A percentile compares a stretch with the other conserved stretches of the same genome.
phyloP scores from a whole-genome alignment of 2,329 filamentous ascomycete species.

The Berkeleyomyces rouxiae region DNA sequence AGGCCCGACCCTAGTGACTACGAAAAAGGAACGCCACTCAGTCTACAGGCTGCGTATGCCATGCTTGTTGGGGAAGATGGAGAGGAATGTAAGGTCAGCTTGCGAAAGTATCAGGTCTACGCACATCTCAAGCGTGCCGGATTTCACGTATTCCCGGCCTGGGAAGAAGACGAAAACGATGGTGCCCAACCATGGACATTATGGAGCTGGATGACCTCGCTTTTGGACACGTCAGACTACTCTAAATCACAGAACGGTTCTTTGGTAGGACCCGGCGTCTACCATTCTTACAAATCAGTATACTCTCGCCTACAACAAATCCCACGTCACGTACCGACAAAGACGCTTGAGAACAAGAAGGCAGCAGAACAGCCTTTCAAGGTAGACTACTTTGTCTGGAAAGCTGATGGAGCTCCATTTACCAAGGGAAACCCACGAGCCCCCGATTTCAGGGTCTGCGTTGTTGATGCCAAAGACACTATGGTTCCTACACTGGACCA shows the following conservation, averaged over 20 bases:
- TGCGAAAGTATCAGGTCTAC: constrained; percentile 82
- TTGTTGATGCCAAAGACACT: constrained; percentile 59
- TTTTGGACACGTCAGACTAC: constrained; percentile 22
- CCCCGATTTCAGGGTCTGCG: constrained; percentile 73
- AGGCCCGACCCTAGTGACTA: constrained; percentile 26
- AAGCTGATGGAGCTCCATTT: constrained; percentile 43
- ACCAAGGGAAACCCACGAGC: constrained; percentile 61
- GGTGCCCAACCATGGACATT: constrained; percentile 19
- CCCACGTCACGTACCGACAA: constrained; percentile 44
- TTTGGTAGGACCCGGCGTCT: constrained; percentile 44
- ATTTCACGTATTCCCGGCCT: constrained; percentile 63
- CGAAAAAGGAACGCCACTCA: constrained; percentile 62
- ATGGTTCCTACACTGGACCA: constrained; percentile 57
- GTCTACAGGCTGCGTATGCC: constrained; percentile 77
- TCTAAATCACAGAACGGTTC: constrained; percentile 28
- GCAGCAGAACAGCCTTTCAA: constrained; percentile 40
- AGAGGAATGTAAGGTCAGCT: constrained; percentile 39
- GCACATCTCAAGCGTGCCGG: constrained; percentile 67
- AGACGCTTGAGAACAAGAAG: constrained; percentile 14
- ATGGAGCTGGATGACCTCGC: constrained; percentile 38
- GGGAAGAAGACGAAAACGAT: constrained; percentile 19
- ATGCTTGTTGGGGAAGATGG: constrained; percentile 59
- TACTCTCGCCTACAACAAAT: constrained; percentile 64
- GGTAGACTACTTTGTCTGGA: constrained; percentile 71
- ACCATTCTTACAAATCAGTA: constrained; percentile 51